Percentiles rank a stretch among this genome's conserved stretches.
These are phyloP conservation scores for Candida corydali DNA, from an alignment of 805 yeast species.

Conservation along the genomic window DNA sequence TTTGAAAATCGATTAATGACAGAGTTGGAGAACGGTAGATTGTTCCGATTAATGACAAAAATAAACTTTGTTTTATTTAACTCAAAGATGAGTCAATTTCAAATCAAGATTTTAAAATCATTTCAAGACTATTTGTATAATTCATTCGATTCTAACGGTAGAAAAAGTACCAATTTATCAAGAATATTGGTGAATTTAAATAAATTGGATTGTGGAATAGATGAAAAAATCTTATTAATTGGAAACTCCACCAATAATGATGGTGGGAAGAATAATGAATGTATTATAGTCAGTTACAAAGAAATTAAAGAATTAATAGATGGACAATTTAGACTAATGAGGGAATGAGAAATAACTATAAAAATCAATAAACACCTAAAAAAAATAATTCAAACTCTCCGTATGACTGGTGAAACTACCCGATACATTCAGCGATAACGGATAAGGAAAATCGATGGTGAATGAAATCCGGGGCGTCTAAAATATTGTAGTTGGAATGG, in stretches of 20 bases:
- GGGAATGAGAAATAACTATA: background rate
- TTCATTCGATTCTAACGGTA: constrained; percentile 64
- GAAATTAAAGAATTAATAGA: constrained; percentile 74
- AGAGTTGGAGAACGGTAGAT: constrained; percentile 85
- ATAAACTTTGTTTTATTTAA: constrained; percentile 75
- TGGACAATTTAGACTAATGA: constrained; percentile 54
- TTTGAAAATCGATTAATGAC: constrained; percentile 57
- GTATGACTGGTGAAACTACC: background rate
- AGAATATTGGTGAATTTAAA: constrained; percentile 77
- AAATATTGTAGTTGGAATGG: too few species aligned
- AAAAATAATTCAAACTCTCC: background rate
- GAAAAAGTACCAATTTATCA: constrained; percentile 75
- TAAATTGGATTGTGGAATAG: constrained; percentile 88
- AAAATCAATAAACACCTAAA: background rate
- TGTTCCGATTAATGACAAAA: constrained; percentile 79
- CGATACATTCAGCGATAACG: too few species aligned
- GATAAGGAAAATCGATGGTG: too few species aligned
- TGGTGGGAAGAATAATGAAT: constrained; percentile 83
- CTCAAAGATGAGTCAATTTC: constrained; percentile 37
- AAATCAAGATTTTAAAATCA: constrained; percentile 46
- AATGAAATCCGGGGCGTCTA: too few species aligned
- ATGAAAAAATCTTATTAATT: constrained; percentile 75
- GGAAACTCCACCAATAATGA: constrained; percentile 13
- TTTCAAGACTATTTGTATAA: constrained; percentile 85
- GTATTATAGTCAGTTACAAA: constrained; percentile 80